Evolutionary conservation across 208 protist genomes (phyloP), one percentile per base, ranked within the genome.

Genomic region (Herpetomonas tarakana): DNA sequence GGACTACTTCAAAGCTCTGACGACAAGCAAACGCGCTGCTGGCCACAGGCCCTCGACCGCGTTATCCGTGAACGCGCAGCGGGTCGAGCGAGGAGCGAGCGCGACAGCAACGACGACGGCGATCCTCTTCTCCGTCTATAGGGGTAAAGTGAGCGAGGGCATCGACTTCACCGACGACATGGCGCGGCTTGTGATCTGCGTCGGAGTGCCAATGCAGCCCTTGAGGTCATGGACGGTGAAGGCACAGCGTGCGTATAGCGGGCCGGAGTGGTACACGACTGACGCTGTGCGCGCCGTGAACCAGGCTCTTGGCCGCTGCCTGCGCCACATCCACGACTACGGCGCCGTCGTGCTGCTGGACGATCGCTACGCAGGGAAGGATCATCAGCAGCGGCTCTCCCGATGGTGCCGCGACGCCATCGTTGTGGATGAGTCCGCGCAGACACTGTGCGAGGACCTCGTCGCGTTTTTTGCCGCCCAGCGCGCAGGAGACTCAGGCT

Each of bases 71-170:
- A 41, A 14, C 35, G 35, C 35, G 35, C 35, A 14, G 14, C 35
- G 14, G 35, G 35, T 18, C 14, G 35, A 7, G n/a, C n/a, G n/a
- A n/a, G n/a, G n/a, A 45, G 46, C 22, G 46, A 9, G 6, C 46
- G 46, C 12, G 7, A 26, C n/a, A 7, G 46, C 46, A 52, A 26
- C 46, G 24, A 12, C 46, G 46, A 49, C 54, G 7, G 70, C 74
- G 4, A 29, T 96, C 25, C 79, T 98, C 39, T 88, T 98, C 54
- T 94, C 90, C 11, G 97, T 99, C 1, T 98, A 90, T 65, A 80
- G 97, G 21, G 97, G 93, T 9, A 98, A 98, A 62, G 78, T 97
- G 11, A 93, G 87, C 56, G 97, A 99, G 68, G 97, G 97, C 19
- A 76, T 98, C 47, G 93, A 98, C 68, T 98, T 99, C 66, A 83